These are phyloP conservation scores for Pleurotus tuber-regium DNA, from an alignment of 768 basidiomycete genomes.

Conservation along the genomic window DNA sequence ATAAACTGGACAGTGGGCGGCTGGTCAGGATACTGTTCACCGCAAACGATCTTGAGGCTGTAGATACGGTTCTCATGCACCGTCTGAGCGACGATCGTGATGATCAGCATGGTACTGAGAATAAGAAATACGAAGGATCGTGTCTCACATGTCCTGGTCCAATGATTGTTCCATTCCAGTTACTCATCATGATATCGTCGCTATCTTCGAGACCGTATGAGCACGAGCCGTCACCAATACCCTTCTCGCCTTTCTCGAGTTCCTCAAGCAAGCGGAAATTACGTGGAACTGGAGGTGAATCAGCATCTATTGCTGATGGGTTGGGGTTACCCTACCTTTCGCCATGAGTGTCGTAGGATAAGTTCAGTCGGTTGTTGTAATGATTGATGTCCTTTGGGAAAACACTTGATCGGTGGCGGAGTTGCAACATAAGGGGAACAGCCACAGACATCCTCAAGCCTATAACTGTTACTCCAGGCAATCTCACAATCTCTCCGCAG, in stretches of 20 bases:
- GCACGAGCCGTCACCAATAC: conserved; percentile 96
- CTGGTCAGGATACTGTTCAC: conserved; percentile 66
- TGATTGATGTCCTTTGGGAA: not conserved
- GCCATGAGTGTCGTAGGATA: conserved; percentile 37
- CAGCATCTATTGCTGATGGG: conserved; percentile 1
- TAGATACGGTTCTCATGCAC: conserved; percentile 99
- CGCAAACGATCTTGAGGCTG: conserved; percentile 88
- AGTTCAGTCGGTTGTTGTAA: conserved; percentile 1
- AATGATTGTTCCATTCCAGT: conserved; percentile 99
- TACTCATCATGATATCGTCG: conserved; percentile 96
- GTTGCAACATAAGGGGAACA: conserved; percentile 22
- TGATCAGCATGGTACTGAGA: not conserved
- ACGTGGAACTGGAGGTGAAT: conserved; percentile 67
- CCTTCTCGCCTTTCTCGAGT: conserved; percentile 99
- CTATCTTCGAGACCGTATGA: conserved; percentile 94
- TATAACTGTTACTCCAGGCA: not conserved
- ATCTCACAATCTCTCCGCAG: not conserved
- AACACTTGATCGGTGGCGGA: conserved; percentile 14
- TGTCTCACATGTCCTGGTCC: conserved; percentile 91
- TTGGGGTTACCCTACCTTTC: conserved; percentile 38
- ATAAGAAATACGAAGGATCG: conserved; percentile 9
- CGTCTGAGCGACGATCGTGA: conserved; percentile 50
- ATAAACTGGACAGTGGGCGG: conserved; percentile 84
- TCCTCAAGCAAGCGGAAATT: conserved; percentile 97
- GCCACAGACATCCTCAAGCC: conserved; percentile 21